Base-by-base conservation (phyloP, 1,284 basidiomycete genomes). In the Phylloboletellus chloephorus region DNA sequence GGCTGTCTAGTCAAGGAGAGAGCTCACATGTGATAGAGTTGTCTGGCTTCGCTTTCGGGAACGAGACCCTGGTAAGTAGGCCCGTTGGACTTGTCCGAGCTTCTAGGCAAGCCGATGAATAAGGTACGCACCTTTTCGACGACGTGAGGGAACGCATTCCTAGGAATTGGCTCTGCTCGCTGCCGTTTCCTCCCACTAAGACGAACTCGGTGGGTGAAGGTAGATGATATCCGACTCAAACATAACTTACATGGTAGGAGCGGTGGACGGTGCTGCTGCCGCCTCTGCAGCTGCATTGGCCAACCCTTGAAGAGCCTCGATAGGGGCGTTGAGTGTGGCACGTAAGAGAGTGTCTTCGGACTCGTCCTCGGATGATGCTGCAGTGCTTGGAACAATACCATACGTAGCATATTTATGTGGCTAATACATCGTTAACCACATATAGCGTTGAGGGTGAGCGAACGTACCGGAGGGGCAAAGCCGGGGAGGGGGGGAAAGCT, bases 251-350 rank as follows among this genome's bases (percentile, higher is more conserved):
- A 50, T 44, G 7, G 52, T 37, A 29, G 66, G 51, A 21, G 64
- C 57, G 5, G 64, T 42, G 11, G 68, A 72, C 2, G 87, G 76
- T 2, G 74, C 84, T 4, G 87, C 84, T 1, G 92, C 90, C 2
- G 91, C 88, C 62, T 93, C 90, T 17, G 89, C 92, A 4, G 91
- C 91, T 2, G 91, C 91, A 59, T 95, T 94, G 10, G 91, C 92
- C 31, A 95, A 71, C 2, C 90, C 89, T 58, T 95, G 88, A 23
- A 95, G 69, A 4, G 92, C 92, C 59, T 95, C 91, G 45, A 95
- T 95, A 1, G 92, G 92, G 0, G 92, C 90, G 47, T 87, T 89
- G 49, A 94, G 68, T 24, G 83, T 78, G 19, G 84, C 76, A 26
- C 88, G 75, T 11, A 88, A 85, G 5, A 92, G 68, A 0, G 88